phyloP scores from a whole-genome alignment of 192 early-diverging fungal species.

The Mortierella claussenii region DNA sequence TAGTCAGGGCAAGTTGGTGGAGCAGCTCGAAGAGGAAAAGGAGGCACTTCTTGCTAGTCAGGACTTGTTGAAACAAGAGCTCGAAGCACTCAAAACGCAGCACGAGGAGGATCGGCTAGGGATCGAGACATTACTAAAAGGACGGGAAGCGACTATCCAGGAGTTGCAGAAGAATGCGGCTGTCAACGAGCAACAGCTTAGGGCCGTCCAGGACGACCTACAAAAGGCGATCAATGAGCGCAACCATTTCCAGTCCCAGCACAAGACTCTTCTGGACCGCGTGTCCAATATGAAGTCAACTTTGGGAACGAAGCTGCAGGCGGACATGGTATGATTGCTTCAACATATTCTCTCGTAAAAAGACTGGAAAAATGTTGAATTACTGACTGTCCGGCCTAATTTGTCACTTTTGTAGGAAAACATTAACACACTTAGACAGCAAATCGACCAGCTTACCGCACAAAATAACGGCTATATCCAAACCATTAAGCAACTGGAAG shows the following conservation, averaged over 20 bases:
- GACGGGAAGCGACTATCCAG: conserved; percentile 20
- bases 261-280: conserved; percentile 78
- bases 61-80: conserved; percentile 16
- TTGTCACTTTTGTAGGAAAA: conserved; percentile 54
- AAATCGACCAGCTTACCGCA: conserved; percentile 64
- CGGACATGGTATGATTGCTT: conserved; percentile 68
- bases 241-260: conserved; percentile 62
- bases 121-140: conserved; percentile 2
- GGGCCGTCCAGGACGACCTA: conserved; percentile 39
- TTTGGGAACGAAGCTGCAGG: conserved; percentile 83
- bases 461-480: conserved; percentile 68
- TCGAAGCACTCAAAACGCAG: conserved; percentile 54
- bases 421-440: conserved; percentile 62
- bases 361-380: no score
- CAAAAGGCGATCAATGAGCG: conserved; percentile 57
- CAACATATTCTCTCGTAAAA: no score
- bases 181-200: conserved; percentile 8
- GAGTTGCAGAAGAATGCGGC: conserved; percentile 19
- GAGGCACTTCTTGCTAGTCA: conserved; percentile 1
- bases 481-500: conserved; percentile 63
- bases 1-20: conserved; percentile 26
- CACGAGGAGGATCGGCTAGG: conserved; percentile 13
- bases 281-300: conserved; percentile 84
- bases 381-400: background rate
- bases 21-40: conserved; percentile 49